Evolutionary conservation across 805 yeast species (phyloP).

Genomic region (Nakazawaea ernobii): DNA sequence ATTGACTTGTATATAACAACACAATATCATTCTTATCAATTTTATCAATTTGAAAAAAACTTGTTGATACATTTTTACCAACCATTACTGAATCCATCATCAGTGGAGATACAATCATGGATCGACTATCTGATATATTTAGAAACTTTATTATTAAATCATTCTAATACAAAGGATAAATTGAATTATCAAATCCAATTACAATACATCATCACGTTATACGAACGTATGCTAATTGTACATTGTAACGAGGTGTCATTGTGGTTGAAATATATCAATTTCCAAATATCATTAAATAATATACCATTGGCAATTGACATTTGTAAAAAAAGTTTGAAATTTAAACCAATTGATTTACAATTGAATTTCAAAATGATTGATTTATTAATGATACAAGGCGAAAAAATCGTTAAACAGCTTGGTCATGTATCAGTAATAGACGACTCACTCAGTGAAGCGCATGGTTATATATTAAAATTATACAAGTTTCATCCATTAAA

Average conservation of each 20-base stretch:
- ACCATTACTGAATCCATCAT: slow-evolving; percentile 27
- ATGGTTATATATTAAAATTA: slow-evolving; percentile 22
- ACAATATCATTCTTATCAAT: slow-evolving; percentile 45
- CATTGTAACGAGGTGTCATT: slow-evolving; percentile 39
- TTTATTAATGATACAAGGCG: slow-evolving; percentile 33
- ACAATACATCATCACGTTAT: slow-evolving; percentile 27
- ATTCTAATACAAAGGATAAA: slow-evolving; percentile 15
- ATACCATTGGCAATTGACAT: slow-evolving; percentile 30
- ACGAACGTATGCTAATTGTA: slow-evolving; percentile 42
- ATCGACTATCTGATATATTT: slow-evolving; percentile 49
- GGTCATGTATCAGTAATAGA: too few species aligned
- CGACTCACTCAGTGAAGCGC: slow-evolving; percentile 33
- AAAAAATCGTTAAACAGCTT: too few species aligned
- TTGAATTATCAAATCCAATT: slow-evolving; percentile 16
- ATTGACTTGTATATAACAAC: slow-evolving; percentile 50
- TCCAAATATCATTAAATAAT: slow-evolving; percentile 32
- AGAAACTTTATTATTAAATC: slow-evolving; percentile 19
- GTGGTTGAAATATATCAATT: slow-evolving; percentile 48
- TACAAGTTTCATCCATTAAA: slow-evolving; percentile 25
- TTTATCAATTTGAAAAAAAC: slow-evolving; percentile 43
- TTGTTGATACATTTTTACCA: slow-evolving; percentile 32
- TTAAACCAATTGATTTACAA: slow-evolving; percentile 22
- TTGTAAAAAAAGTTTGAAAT: background rate
- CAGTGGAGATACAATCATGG: slow-evolving; percentile 54
- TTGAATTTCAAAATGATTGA: slow-evolving; percentile 38